phyloP scores from a whole-genome alignment of 352 stramenopile genomes.

The Pythium dissotocum region DNA sequence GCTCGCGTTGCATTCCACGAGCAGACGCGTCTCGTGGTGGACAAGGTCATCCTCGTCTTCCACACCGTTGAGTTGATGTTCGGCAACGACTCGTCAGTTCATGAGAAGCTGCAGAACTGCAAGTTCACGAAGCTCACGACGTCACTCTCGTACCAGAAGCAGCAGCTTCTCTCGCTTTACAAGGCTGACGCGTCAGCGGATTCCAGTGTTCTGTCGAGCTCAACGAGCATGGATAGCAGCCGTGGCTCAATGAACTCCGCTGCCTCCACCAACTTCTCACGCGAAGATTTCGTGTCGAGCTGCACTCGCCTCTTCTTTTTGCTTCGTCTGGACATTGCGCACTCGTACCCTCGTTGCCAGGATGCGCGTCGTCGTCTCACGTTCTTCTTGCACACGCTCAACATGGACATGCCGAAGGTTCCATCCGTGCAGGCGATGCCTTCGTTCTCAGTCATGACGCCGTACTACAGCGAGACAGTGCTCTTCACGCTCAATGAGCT shows the following conservation, averaged over 20 bases:
- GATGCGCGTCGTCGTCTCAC: conserved; percentile 85
- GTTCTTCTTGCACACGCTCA: conserved; percentile 86
- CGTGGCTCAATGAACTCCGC: conserved; percentile 22
- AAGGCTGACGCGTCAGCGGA: conserved; percentile 63
- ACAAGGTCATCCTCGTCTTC: conserved; percentile 47
- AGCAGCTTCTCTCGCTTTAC: conserved; percentile 70
- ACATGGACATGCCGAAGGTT: conserved; percentile 83
- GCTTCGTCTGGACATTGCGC: conserved; percentile 64
- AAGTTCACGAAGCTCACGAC: conserved; percentile 60
- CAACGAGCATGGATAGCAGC: conserved; percentile 12
- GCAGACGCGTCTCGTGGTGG: conserved; percentile 63
- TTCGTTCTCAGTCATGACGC: conserved; percentile 89
- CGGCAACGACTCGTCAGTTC: conserved; percentile 41
- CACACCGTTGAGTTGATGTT: conserved; percentile 61
- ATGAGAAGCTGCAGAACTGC: conserved; percentile 55
- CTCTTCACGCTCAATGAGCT: conserved; percentile 87
- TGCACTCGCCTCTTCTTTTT: conserved; percentile 84
- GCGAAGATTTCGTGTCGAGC: conserved; percentile 71
- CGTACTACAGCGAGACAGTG: conserved; percentile 88
- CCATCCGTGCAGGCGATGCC: conserved; percentile 78
- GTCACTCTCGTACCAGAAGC: conserved; percentile 66
- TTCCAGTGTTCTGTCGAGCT: conserved; percentile 44
- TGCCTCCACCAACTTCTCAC: conserved; percentile 41
- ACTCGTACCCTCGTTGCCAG: conserved; percentile 73
- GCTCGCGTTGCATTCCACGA: conserved; percentile 66